Conservation (phyloP, 495 filamentous ascomycete genomes). For the Oidiodendron maius region DNA sequence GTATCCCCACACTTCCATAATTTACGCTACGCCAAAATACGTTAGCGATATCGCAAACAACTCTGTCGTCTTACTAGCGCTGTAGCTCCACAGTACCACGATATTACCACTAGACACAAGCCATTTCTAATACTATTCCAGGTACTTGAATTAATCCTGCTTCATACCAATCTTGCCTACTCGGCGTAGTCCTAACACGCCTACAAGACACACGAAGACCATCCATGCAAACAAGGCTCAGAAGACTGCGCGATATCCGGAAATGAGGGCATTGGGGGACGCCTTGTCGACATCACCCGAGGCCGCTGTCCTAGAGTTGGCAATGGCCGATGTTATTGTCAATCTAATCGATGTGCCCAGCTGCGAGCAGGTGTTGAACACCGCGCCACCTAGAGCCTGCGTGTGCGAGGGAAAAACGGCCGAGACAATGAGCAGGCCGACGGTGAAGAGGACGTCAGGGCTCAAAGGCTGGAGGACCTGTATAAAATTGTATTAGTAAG, state of each 20-base stretch:
- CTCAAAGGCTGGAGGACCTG: constrained; percentile 49
- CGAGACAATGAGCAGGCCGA: constrained; percentile 56
- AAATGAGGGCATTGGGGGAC: constrained; percentile 37
- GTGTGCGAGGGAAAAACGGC: constrained; percentile 48
- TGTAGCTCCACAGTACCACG: too few species aligned
- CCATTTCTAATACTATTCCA: too few species aligned
- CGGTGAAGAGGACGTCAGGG: constrained; percentile 54
- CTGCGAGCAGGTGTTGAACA: constrained; percentile 59
- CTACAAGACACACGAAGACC: constrained; percentile 34
- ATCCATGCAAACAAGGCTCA: constrained; percentile 52
- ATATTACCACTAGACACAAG: too few species aligned
- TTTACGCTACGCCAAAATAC: too few species aligned
- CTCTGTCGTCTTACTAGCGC: too few species aligned
- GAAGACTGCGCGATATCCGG: constrained; percentile 54
- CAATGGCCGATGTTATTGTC: constrained; percentile 49
- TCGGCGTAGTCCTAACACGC: constrained; percentile 40
- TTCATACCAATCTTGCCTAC: constrained; percentile 49
- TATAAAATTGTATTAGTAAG: too few species aligned
- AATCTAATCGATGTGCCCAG: constrained; percentile 56
- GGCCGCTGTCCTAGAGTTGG: constrained; percentile 42
- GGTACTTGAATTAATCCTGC: constrained; percentile 41
- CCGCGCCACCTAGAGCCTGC: constrained; percentile 56
- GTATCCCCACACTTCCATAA: too few species aligned
- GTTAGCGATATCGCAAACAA: too few species aligned
- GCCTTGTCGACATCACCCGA: constrained; percentile 23